phyloP scores from a whole-genome alignment of 805 yeast genomes.

The Lachancea waltii region DNA sequence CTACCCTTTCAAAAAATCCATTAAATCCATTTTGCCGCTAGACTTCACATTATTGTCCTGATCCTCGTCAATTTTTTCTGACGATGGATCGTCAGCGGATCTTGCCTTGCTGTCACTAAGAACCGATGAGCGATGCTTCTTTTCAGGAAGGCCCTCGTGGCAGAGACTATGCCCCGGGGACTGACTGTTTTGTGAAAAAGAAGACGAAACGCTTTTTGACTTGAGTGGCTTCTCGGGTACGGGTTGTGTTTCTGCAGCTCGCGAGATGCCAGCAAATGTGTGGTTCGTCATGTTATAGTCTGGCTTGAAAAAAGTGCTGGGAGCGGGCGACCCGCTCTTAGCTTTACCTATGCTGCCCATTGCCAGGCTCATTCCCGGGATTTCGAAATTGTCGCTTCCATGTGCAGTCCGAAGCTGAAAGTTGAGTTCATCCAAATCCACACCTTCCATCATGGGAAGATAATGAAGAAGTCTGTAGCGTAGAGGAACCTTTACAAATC shows the following conservation, averaged over 20 bases:
- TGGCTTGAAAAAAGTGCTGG: slow-evolving; percentile 10
- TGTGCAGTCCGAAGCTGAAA: slow-evolving; percentile 18
- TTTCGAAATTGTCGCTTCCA: slow-evolving; percentile 15
- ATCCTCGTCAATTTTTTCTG: background rate
- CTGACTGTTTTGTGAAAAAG: too few species aligned
- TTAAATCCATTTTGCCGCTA: slow-evolving; percentile 20
- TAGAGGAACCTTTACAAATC: slow-evolving; percentile 17
- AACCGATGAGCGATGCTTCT: background rate
- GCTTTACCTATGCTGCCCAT: slow-evolving; percentile 5
- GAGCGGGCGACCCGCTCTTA: background rate
- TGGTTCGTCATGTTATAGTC: slow-evolving; percentile 4
- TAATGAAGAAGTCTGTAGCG: slow-evolving; percentile 25
- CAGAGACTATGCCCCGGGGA: background rate
- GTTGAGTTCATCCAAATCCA: slow-evolving; percentile 31
- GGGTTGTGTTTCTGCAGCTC: background rate
- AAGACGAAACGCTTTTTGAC: background rate
- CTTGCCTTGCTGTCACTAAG: too few species aligned
- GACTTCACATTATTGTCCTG: background rate
- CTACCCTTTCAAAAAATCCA: slow-evolving; percentile 25
- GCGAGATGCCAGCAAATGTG: background rate
- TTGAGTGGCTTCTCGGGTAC: background rate
- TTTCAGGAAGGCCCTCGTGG: background rate
- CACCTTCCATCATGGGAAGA: slow-evolving; percentile 28
- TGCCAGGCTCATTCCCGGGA: slow-evolving; percentile 24
- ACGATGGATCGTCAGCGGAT: too few species aligned